Evolutionary conservation across 1,284 basidiomycete genomes (phyloP), one percentile per base, ranked within the genome.

Genomic region (Puccinia coronata): DNA sequence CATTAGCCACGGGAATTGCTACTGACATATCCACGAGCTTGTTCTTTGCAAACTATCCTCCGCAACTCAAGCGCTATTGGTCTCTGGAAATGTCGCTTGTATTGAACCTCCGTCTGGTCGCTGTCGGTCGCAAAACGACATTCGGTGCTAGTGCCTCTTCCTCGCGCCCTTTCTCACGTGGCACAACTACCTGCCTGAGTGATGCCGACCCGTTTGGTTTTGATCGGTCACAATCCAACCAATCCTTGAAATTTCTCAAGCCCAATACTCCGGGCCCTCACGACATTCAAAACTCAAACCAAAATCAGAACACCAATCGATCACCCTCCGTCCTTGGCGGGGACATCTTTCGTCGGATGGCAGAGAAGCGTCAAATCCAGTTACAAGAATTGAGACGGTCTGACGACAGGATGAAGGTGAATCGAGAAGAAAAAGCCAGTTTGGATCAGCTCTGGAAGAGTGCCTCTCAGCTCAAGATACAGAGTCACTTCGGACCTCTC

Each of bases 361-460:
- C 53, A 16, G 47, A 80, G 39, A 71, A 70, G 63, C 78, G 57
- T 11, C 69, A 80, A 31, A 34, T 36, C 31, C 51, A 73, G 49
- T 18, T 61, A 34, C 67, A 53, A 63, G 69, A 72, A 25, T n/a
- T 72, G 25, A 63, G 41, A 49, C 23, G 53, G 55, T 34, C 49
- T 25, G 57, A 72, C 47, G 55, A 71, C 12, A n/a, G 49, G 23
- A 73, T 69, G 36, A 28, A n/a, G 34, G 31, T 47, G 28, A 31
- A 72, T 25, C 36, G 69, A 49, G 57, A 80, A 6, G 55, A 80
- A 51, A 71, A 72, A 80, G 69, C 78, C 16, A 80, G 67, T n/a
- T n/a, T 72, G n/a, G 78, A 80, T 72, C 69, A 72, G 59, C 53
- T 80, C 18, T 80, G 78, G 78, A 57, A 57, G 43, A 55, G 18